Conservation (phyloP, 768 basidiomycete species). For the Termitomyces sp. region DNA sequence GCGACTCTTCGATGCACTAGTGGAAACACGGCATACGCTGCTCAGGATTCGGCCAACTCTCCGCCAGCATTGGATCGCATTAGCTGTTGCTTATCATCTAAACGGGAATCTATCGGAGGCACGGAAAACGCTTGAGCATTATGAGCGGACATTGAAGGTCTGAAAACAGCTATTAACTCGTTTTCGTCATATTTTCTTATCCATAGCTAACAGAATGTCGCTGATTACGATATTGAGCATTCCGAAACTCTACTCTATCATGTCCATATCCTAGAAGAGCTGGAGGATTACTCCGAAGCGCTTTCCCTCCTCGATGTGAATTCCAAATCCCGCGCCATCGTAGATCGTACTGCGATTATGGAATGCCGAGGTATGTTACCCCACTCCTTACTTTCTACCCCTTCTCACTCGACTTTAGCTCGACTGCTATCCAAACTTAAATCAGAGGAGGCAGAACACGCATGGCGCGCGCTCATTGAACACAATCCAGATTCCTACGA, state of each 20-base stretch:
- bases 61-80: constrained; percentile 85
- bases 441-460: constrained; percentile 69
- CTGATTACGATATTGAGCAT: constrained; percentile 76
- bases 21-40: constrained; percentile 80
- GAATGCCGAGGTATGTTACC: constrained; percentile 57
- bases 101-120: constrained; percentile 72
- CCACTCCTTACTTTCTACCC: neutral
- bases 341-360: constrained; percentile 67
- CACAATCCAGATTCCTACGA: constrained; percentile 81
- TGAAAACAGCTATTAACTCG: constrained; percentile 12
- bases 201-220: constrained; percentile 52
- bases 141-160: constrained; percentile 71
- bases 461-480: constrained; percentile 79
- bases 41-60: constrained; percentile 77
- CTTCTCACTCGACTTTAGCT: constrained; percentile 41
- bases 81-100: constrained; percentile 87
- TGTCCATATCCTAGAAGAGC: constrained; percentile 66
- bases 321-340: constrained; percentile 60
- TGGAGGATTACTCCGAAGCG: constrained; percentile 59
- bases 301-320: constrained; percentile 60
- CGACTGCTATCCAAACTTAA: constrained; percentile 70
- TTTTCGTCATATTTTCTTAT: neutral
- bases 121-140: constrained; percentile 67
- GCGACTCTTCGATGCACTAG: constrained; percentile 70
- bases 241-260: constrained; percentile 83